These are phyloP conservation scores for Polyplosphaeria fusca DNA, from an alignment of 495 filamentous ascomycete genomes.

Conservation along the genomic window DNA sequence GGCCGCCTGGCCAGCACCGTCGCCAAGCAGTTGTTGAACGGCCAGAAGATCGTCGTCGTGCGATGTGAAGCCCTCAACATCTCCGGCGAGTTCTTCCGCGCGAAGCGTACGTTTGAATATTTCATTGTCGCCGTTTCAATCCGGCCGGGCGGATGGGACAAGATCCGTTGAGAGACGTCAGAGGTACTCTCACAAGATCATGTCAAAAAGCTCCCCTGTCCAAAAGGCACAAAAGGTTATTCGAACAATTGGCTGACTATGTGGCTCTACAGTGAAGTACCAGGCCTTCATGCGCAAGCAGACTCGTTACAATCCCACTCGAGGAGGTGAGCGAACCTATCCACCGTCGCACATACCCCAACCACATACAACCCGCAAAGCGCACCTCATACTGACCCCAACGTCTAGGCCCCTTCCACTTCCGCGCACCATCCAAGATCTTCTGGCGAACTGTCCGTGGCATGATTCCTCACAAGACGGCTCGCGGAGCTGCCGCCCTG, in stretches of 20 bases:
- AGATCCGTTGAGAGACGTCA: too few relatives aligned
- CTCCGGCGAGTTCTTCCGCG: constrained; percentile 99
- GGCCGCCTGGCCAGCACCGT: constrained; percentile 98
- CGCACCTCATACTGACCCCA: not conserved
- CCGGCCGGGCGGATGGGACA: too few relatives aligned
- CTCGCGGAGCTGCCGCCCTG: constrained; percentile 91
- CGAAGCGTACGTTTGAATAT: constrained; percentile 89
- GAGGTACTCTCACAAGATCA: too few relatives aligned
- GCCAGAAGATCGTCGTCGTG: constrained; percentile 98
- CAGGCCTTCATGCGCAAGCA: constrained; percentile 99
- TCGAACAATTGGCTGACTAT: constrained; percentile 37
- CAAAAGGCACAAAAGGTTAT: not conserved
- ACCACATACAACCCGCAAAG: not conserved
- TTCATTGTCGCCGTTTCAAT: too few relatives aligned
- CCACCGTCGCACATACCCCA: constrained; percentile 1
- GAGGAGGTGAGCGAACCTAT: constrained; percentile 65
- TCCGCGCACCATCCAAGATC: constrained; percentile 96
- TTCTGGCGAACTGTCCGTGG: constrained; percentile 99
- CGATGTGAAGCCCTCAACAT: constrained; percentile 99
- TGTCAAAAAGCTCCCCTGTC: too few relatives aligned
- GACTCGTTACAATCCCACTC: constrained; percentile 98
- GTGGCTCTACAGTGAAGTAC: constrained; percentile 84
- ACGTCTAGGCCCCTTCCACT: constrained; percentile 93
- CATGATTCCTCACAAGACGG: constrained; percentile 99
- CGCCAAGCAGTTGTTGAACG: constrained; percentile 98